These are phyloP conservation scores for Didymella segeticola DNA, from an alignment of 2,329 filamentous ascomycete species.

Conservation along the genomic window DNA sequence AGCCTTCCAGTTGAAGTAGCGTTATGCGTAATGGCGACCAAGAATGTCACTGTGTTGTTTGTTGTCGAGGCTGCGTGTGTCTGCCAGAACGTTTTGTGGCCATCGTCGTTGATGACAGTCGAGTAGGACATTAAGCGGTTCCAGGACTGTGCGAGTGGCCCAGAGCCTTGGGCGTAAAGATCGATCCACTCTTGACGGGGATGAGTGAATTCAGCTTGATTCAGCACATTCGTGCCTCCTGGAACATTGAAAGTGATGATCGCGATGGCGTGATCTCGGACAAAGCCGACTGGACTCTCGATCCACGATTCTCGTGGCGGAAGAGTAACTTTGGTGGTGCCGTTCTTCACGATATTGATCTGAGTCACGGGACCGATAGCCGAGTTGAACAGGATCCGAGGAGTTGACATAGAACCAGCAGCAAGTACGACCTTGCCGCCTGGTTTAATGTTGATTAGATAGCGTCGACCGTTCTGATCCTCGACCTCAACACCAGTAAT, in stretches of 20 bases:
- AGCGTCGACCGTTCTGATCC: constrained; percentile 12
- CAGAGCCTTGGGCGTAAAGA: constrained; percentile 31
- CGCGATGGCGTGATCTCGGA: constrained; percentile 35
- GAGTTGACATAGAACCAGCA: constrained; percentile 32
- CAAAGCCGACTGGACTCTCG: constrained; percentile 34
- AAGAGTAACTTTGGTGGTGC: constrained; percentile 20
- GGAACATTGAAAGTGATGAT: constrained; percentile 21
- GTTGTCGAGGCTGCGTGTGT: constrained; percentile 49
- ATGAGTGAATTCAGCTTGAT: constrained; percentile 13
- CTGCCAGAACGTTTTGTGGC: constrained; percentile 37
- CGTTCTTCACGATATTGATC: constrained; percentile 28
- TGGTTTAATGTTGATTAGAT: constrained; percentile 26
- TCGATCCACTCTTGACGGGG: constrained; percentile 21
- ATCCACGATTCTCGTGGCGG: constrained; percentile 29
- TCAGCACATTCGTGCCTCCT: constrained; percentile 17
- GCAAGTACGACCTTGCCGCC: constrained; percentile 35
- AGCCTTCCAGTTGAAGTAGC: constrained; percentile 27
- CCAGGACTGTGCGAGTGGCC: constrained; percentile 50
- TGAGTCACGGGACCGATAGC: constrained; percentile 36
- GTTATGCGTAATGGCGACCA: constrained; percentile 26
- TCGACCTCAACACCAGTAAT: constrained; percentile 31
- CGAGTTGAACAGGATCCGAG: constrained; percentile 34
- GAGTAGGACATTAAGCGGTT: constrained; percentile 55
- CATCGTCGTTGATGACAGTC: constrained; percentile 46
- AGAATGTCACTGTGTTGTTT: constrained; percentile 24